A percentile compares a stretch with the other conserved stretches of the same genome.
Conservation (phyloP, 192 early-diverging fungal species). For the Backusella australiensis region DNA sequence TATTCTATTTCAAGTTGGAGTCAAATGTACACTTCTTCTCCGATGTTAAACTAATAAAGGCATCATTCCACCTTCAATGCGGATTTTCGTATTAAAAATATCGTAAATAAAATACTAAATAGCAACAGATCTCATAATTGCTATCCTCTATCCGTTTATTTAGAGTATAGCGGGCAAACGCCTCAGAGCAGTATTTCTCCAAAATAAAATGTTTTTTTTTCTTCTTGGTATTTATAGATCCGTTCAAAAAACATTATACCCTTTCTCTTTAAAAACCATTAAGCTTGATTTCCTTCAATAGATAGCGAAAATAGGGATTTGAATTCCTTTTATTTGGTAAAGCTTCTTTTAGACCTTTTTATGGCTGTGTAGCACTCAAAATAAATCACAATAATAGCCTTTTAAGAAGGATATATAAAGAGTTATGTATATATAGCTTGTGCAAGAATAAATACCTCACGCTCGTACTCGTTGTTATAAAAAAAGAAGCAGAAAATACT, state of each 20-base stretch:
- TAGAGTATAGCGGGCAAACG: background rate
- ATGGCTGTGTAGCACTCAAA: background rate
- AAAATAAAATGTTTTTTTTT: no score
- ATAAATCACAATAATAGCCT: background rate
- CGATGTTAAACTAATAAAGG: background rate
- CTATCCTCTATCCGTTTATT: background rate
- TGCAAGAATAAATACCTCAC: background rate
- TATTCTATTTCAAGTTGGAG: background rate
- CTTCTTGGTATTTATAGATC: background rate
- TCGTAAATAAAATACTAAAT: background rate
- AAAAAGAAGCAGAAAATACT: background rate
- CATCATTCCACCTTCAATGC: background rate
- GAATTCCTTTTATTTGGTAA: background rate
- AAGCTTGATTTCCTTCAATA: background rate
- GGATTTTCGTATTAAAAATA: background rate
- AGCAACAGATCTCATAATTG: background rate
- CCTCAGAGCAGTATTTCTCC: background rate
- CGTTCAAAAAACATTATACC: background rate
- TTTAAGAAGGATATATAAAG: background rate
- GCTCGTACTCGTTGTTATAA: background rate
- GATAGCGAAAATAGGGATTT: background rate
- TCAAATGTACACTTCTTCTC: background rate
- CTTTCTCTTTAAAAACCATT: background rate
- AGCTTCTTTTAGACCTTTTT: background rate
- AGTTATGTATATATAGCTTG: background rate